Base-by-base conservation (phyloP, 768 basidiomycete genomes). In the Suillus decipiens region DNA sequence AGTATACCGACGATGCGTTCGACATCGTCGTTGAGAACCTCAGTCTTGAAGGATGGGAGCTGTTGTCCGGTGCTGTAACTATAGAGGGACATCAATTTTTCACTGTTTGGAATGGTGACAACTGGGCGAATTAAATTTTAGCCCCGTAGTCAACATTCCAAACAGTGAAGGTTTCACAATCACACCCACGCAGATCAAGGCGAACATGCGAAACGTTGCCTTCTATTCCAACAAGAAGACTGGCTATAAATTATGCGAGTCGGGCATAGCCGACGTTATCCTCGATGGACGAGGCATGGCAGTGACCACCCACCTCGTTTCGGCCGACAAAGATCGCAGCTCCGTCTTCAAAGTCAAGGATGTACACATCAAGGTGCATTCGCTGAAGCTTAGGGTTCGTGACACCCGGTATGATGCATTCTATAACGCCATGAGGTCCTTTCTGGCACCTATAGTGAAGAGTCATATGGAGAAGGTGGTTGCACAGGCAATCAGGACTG, bases 1-100 rank as follows among this genome's bases (percentile, higher is more conserved):
- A 97, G 76, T 99, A 97, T 78, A 89, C 90, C 41, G 94, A 96
- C 75, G 89, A 93, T 59, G 72, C 81, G 6, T 77, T 96, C 64
- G 96, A 97, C 69, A 83, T 97, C 50, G 92, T 96, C 63, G 86
- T 98, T 66, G 96, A 98, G 81, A 98, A 96, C 74, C 84, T 98
- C 39, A 90, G 92, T 1, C 81, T 96, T 19, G 88, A 92, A 64
- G 93, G 93, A 10, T 85, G 88, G 45, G 96, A 98, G 77, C 78
- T 99, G 3, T 89, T 96, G 82, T 95, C 95, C 1, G 93, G 90
- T 69, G 71, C 89, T 63, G 81, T 92, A 56, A 77, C 82, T 5
- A 65, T 91, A 61, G 92, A 96, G 62, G 88, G 89, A 15, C 82
- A 91, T 73, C 96, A 96, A 78, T 89, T 80, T 65, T 77, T 64